Evolutionary conservation across 164 flowering plant species (phyloP), one percentile per base, ranked within the genome.

Genomic region (Chimonanthus salicifolius): DNA sequence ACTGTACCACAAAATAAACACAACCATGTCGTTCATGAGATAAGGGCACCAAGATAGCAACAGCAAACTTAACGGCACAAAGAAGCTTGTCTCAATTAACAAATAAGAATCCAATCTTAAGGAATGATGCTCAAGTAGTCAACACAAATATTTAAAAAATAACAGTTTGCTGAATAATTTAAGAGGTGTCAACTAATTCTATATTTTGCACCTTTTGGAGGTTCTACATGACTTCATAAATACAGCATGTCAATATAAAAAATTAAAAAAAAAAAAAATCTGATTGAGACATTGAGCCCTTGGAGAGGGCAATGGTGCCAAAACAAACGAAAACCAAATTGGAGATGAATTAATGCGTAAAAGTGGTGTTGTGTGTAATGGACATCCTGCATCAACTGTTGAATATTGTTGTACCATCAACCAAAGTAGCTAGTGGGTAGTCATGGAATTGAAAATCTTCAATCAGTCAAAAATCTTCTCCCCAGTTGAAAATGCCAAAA

Each of bases 391-490:
- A 54, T 54, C 16, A 54, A 54, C 10, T 10, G 60, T 54, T 16
- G 16, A 54, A n/a, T 54, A 54, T 54, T 10, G 16, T 11, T 9
- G 60, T 54, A 54, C 60, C 60, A 54, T 10, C 5, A 54, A 54
- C 11, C 60, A 54, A 44, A 66, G 16, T 63, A 16, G 45, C 10
- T 0, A 44, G 2, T 13, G 16, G 6, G n/a, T 44, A 33, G 47
- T 65, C 10, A 66, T 66, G 49, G n/a, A 18, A 45, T 46, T n/a
- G 3, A 44, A 65, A 44, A 13, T 4, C 2, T 8, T 64, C 21
- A 68, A 16, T 88, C 83, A 92, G 64, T 92, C 94, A 79, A 92
- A 88, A 77, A 92, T 85, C 85, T 88, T 87, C 80, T 92, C 95
- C 46, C 95, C 97, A 3, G 95, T 90, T 48, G 95, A 82, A 74